Percentiles rank a stretch among this genome's conserved stretches.
These are phyloP conservation scores for Cyamopsis tetragonoloba DNA, from an alignment of 306 rosid genomes.

Conservation along the genomic window DNA sequence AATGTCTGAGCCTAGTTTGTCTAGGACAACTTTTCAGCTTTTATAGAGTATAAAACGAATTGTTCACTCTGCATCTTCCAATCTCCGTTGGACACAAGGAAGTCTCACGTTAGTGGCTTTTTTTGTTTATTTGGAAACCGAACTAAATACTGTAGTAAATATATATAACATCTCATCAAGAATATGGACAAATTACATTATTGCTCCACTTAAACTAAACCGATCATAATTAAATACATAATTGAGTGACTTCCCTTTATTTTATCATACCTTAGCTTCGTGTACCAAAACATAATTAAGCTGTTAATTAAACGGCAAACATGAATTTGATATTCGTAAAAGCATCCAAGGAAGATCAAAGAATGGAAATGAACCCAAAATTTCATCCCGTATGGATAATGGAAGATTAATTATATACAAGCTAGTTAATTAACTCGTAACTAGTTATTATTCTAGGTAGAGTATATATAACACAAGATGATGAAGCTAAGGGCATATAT, in stretches of 20 bases:
- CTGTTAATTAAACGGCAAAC: not conserved
- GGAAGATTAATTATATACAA: not conserved
- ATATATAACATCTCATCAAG: no score
- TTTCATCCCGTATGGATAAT: not conserved
- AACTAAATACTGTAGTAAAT: not conserved
- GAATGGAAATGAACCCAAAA: slow-evolving; percentile 8
- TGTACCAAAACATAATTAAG: not conserved
- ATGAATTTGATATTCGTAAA: not conserved
- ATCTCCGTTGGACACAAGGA: not conserved
- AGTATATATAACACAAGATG: no score
- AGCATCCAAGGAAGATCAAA: not conserved
- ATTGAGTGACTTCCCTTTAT: not conserved
- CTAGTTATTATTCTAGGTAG: not conserved
- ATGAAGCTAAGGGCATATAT: no score
- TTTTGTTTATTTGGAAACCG: not conserved
- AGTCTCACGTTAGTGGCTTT: not conserved
- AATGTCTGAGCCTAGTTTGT: no score
- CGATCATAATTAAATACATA: not conserved
- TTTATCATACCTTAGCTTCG: not conserved
- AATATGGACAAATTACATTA: not conserved
- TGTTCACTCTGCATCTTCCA: not conserved
- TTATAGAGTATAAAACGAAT: not conserved
- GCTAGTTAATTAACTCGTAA: no score
- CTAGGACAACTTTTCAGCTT: not conserved
- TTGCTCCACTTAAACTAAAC: not conserved